These are phyloP conservation scores for Xylaria acuta DNA, from an alignment of 495 filamentous ascomycete species.

Conservation along the genomic window DNA sequence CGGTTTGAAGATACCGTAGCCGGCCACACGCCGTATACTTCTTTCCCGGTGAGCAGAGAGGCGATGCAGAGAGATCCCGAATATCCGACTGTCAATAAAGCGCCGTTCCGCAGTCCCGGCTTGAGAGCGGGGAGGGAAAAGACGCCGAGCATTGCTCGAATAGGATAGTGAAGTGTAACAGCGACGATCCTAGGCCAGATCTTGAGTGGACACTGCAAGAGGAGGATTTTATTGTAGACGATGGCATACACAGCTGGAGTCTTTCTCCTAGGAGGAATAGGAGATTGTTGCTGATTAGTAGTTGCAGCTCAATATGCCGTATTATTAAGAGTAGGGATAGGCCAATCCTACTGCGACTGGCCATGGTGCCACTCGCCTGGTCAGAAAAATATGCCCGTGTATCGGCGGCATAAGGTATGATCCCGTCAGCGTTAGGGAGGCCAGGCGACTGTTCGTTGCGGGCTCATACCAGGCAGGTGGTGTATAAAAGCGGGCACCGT, in stretches of 20 bases:
- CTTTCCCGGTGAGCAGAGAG: not conserved
- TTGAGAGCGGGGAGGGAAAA: not conserved
- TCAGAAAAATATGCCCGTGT: not conserved
- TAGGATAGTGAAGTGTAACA: not conserved
- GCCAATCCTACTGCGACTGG: not conserved
- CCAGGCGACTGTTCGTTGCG: not conserved
- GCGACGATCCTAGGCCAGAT: not conserved
- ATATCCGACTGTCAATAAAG: not conserved
- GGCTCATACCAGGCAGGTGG: not conserved
- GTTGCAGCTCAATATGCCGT: not conserved
- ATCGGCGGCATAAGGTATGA: not conserved
- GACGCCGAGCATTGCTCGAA: not conserved
- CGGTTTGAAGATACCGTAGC: not conserved
- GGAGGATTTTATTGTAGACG: not conserved
- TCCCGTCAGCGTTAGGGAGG: not conserved
- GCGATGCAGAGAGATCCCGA: not conserved
- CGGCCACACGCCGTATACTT: not conserved
- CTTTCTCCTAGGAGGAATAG: constrained; percentile 2
- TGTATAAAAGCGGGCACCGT: not conserved
- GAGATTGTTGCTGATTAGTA: not conserved
- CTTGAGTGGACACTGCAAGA: not conserved
- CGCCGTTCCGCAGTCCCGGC: not conserved
- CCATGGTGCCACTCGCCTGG: not conserved
- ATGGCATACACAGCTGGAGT: not conserved
- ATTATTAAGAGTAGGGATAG: not conserved